A percentile compares a stretch with the other conserved stretches of the same genome.
Conservation (phyloP, 2,329 filamentous ascomycete species). For the Fusarium avenaceum region DNA sequence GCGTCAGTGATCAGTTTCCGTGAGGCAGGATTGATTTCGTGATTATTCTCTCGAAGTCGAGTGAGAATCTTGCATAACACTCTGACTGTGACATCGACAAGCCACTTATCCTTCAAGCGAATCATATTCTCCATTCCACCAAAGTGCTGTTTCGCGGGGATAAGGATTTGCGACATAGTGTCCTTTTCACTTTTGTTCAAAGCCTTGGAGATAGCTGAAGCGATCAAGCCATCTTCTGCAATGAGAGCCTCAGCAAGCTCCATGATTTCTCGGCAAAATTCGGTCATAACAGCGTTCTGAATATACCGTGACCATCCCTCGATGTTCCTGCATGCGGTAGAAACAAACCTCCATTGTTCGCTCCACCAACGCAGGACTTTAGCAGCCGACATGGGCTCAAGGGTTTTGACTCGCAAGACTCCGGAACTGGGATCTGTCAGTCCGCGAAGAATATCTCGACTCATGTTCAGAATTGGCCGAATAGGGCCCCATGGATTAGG, state of each 20-base stretch:
- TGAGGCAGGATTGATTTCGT: constrained; percentile 75
- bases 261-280: constrained; percentile 96
- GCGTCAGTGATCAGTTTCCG: constrained; percentile 75
- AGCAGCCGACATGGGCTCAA: constrained; percentile 72
- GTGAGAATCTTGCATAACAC: constrained; percentile 87
- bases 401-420: constrained; percentile 65
- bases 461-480: constrained; percentile 68
- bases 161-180: constrained; percentile 58
- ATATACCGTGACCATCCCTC: constrained; percentile 85
- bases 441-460: constrained; percentile 67
- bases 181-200: constrained; percentile 54
- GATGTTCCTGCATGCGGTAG: constrained; percentile 84
- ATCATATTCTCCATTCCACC: constrained; percentile 89
- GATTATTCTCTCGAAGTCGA: constrained; percentile 81
- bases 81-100: constrained; percentile 84
- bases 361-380: constrained; percentile 85
- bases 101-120: constrained; percentile 86
- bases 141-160: constrained; percentile 61
- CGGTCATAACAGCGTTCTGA: constrained; percentile 84
- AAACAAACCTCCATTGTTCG: constrained; percentile 83
- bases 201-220: constrained; percentile 70
- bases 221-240: constrained; percentile 85
- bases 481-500: constrained; percentile 69
- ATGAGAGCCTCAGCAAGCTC: constrained; percentile 90
- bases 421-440: constrained; percentile 70